phyloP scores from a whole-genome alignment of 352 stramenopile genomes.

The Phytophthora meadii region DNA sequence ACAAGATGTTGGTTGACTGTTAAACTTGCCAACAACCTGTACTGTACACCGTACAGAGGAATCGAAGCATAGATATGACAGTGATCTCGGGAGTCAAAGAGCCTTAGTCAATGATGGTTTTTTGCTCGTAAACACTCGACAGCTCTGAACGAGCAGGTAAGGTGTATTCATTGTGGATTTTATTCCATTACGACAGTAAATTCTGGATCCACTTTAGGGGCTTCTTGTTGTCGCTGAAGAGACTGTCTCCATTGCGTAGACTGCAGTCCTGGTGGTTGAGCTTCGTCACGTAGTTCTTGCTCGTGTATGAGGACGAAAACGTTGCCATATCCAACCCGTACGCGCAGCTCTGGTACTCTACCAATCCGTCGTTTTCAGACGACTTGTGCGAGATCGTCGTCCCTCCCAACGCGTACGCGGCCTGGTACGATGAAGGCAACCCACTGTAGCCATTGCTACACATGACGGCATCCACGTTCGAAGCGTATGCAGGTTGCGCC shows the following conservation, averaged over 20 bases:
- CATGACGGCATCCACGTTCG: slow-evolving; percentile 28
- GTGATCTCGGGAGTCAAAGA: too few species aligned
- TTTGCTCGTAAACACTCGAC: neutral
- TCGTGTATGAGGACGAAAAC: slow-evolving; percentile 41
- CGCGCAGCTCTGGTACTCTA: slow-evolving; percentile 49
- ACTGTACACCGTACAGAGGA: neutral
- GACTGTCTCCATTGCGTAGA: slow-evolving; percentile 55
- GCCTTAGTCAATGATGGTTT: too few species aligned
- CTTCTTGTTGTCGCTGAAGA: slow-evolving; percentile 50
- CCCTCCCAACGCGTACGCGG: slow-evolving; percentile 19
- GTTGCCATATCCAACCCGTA: slow-evolving; percentile 29
- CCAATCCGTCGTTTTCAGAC: slow-evolving; percentile 18
- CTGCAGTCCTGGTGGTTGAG: slow-evolving; percentile 58
- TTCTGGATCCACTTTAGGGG: slow-evolving; percentile 68
- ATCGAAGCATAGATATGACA: neutral
- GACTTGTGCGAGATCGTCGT: slow-evolving; percentile 27
- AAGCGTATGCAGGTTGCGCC: slow-evolving; percentile 22
- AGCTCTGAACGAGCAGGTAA: too few species aligned
- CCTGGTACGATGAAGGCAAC: slow-evolving; percentile 19
- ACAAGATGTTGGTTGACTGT: slow-evolving; percentile 3
- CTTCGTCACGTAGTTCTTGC: slow-evolving; percentile 47
- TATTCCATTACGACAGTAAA: slow-evolving; percentile 31
- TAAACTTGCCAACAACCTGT: too few species aligned
- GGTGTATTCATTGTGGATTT: neutral
- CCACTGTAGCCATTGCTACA: slow-evolving; percentile 35